These are phyloP conservation scores for Lipomyces spencermartinsiae DNA, from an alignment of 805 yeast species.

Conservation along the genomic window DNA sequence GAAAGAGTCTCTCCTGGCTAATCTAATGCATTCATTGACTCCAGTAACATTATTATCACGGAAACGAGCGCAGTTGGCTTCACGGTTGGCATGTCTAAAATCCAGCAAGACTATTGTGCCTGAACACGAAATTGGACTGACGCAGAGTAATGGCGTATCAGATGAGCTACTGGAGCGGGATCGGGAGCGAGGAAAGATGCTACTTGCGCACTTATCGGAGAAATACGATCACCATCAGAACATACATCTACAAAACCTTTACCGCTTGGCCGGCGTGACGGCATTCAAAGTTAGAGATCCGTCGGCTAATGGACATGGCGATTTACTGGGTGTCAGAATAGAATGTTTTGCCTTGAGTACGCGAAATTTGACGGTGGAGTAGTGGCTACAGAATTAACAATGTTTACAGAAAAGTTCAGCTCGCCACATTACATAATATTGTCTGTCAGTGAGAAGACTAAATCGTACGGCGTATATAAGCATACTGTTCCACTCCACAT, in stretches of 20 bases:
- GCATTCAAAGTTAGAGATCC: conserved; percentile 33
- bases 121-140: not conserved
- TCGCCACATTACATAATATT: conserved; percentile 34
- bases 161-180: conserved; percentile 4
- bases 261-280: conserved; percentile 35
- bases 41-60: conserved; percentile 8
- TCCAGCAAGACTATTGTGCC: not conserved
- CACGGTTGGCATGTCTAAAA: not conserved
- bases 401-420: conserved; percentile 23
- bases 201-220: conserved; percentile 22
- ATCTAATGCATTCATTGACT: not conserved
- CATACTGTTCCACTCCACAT: conserved; percentile 36
- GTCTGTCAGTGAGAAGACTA: conserved; percentile 6
- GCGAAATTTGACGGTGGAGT: not conserved
- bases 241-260: conserved; percentile 22
- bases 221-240: conserved; percentile 22
- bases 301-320: conserved; percentile 8
- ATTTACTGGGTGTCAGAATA: conserved; percentile 36
- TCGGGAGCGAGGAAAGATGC: conserved; percentile 7
- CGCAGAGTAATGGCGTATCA: not conserved
- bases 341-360: conserved; percentile 31
- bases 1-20: not conserved
- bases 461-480: conserved; percentile 18
- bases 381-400: not conserved
- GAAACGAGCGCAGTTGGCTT: conserved; percentile 11